Base-by-base conservation (phyloP, 345 rosid species). In the Laguncularia racemosa region DNA sequence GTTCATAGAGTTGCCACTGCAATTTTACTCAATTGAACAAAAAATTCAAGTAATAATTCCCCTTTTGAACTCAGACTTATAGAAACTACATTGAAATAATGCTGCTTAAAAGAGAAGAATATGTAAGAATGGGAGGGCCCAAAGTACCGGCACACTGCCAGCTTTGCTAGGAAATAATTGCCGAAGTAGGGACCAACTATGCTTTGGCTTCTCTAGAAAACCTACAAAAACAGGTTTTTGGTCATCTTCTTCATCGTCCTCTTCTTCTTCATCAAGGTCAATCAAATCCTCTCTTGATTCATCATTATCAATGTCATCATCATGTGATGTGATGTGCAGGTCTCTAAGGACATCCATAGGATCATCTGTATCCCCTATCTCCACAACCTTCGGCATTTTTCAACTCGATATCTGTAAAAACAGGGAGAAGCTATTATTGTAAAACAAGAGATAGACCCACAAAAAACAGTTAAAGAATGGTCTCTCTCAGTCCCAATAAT, bases 131-230 rank as follows among this genome's bases (percentile, higher is more conserved):
- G 15, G 18, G 26, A 45, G 19, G 16, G 40, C 11, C 16, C 26
- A 58, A 26, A 17, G 19, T 80, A 89, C 97, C 68, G 99, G 97
- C 17, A 75, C 65, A 62, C 95, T 96, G 52, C 95, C 97, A 44
- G 97, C 89, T 76, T 86, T 82, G 80, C 83, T 80, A 48, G 97
- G 99, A 76, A 89, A 92, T 6, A 76, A 63, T 19, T 86, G 96
- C 11, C 95, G 86, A 23, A 79, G 86, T 57, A 64, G 84, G 12
- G 84, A 92, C 89, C 91, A 81, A 10, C 26, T 2, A 52, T 70
- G 59, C 59, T 52, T 71, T 11, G 97, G 88, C 66, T 82, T 89
- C 61, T 89, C 88, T 1, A 80, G 46, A 52, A 92, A 86, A 44
- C 97, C 97, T 48, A 92, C 72, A 6, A 71, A 73, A 14, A 86